Percentiles rank a stretch among this genome's conserved stretches.
Conservation (phyloP, 768 basidiomycete species). For the Amanita brunnescens region DNA sequence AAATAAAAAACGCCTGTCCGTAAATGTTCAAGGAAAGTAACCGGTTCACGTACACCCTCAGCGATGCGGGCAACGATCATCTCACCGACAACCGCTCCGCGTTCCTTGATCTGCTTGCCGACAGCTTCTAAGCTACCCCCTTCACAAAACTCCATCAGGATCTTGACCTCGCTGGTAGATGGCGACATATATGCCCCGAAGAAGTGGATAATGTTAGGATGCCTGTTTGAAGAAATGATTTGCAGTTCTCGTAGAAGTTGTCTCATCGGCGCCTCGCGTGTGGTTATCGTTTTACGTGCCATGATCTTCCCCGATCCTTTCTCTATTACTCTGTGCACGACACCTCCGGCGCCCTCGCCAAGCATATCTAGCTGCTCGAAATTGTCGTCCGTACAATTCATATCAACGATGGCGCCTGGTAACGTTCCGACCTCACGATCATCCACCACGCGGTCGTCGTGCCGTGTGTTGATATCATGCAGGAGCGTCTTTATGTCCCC, state of each 20-base stretch:
- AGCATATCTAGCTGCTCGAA: constrained; percentile 72
- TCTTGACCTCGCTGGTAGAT: constrained; percentile 86
- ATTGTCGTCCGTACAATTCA: constrained; percentile 52
- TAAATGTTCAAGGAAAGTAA: neutral
- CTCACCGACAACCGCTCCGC: constrained; percentile 74
- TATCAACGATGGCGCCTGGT: neutral
- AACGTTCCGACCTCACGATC: neutral
- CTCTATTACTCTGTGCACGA: constrained; percentile 90
- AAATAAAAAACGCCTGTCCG: neutral
- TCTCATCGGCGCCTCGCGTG: constrained; percentile 81
- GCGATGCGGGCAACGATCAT: constrained; percentile 86
- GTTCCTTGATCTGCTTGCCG: constrained; percentile 73
- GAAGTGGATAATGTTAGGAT: constrained; percentile 85
- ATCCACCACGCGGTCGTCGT: neutral
- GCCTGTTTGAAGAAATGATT: constrained; percentile 78
- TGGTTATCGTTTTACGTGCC: constrained; percentile 93
- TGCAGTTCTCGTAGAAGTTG: constrained; percentile 89
- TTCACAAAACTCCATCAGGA: constrained; percentile 87
- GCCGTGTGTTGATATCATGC: neutral
- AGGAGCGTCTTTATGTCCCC: constrained; percentile 4
- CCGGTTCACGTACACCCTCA: constrained; percentile 62
- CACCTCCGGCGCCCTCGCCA: constrained; percentile 94
- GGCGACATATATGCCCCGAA: constrained; percentile 88
- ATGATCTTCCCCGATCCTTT: constrained; percentile 70
- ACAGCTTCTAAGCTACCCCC: constrained; percentile 88